A percentile compares a stretch with the other conserved stretches of the same genome.
Evolutionary conservation across 208 protist species (phyloP).

Genomic region (Trypanosoma platydactyli): DNA sequence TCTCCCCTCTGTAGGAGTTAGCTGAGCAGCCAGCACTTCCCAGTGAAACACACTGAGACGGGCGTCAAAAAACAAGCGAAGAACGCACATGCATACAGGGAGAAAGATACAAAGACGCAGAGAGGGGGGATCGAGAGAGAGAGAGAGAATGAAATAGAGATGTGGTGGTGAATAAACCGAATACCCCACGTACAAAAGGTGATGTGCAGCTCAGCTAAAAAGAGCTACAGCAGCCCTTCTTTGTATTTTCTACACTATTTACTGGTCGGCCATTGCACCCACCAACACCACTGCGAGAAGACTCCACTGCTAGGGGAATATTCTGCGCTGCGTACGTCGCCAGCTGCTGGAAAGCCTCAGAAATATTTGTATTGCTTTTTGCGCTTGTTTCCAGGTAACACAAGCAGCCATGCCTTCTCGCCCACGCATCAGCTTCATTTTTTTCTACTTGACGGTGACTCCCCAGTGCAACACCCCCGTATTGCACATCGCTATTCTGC

Average conservation of each 20-base stretch:
- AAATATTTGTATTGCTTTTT: slow-evolving; percentile 89
- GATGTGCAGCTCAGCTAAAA: background rate
- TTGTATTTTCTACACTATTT: background rate
- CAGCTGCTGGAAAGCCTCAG: slow-evolving; percentile 80
- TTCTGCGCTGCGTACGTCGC: slow-evolving; percentile 66
- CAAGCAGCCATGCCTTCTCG: slow-evolving; percentile 62
- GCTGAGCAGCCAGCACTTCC: slow-evolving; percentile 1
- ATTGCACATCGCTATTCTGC: slow-evolving; percentile 44
- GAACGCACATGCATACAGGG: too few species aligned
- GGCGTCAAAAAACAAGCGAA: too few species aligned
- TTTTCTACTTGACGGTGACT: slow-evolving; percentile 74
- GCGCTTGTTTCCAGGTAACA: slow-evolving; percentile 89
- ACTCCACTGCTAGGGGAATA: slow-evolving; percentile 36
- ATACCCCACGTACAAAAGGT: too few species aligned
- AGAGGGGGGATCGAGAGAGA: too few species aligned
- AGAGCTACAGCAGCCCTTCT: slow-evolving; percentile 27
- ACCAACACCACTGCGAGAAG: slow-evolving; percentile 9
- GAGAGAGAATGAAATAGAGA: too few species aligned
- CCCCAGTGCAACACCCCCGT: slow-evolving; percentile 70
- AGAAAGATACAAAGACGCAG: too few species aligned
- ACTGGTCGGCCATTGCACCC: slow-evolving; percentile 22
- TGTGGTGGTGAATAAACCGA: slow-evolving; percentile 1
- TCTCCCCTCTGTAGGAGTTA: background rate
- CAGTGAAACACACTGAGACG: too few species aligned
- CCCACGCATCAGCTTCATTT: slow-evolving; percentile 85